Evolutionary conservation across 2,329 filamentous ascomycete genomes (phyloP), one percentile per base, ranked within the genome.

Genomic region (Eurotiales sp.): DNA sequence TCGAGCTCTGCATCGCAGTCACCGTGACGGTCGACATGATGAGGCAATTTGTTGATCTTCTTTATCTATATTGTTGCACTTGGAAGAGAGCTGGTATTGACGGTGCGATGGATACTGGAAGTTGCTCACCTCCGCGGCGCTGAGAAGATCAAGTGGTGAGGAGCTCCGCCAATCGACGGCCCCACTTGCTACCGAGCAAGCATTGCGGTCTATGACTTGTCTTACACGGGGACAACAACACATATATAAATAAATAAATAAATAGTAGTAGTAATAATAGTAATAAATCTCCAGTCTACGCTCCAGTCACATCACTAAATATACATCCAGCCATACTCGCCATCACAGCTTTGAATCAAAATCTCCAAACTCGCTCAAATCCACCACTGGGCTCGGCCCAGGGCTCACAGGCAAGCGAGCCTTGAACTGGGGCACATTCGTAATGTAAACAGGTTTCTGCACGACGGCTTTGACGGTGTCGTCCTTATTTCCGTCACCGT

Each of bases 281-380:
- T 41, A 23, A 8, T 4, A 10, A 4, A 11, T 21, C 3, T 36
- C 3, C n/a, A 36, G 14, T 36, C 15, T 34, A 34, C 15, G 23
- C 25, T 46, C 45, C 39, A 47, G 10, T 23, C 23, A 14, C n/a
- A 30, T 15, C n/a, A 37, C 45, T 48, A 48, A 37, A 48, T 44
- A 23, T 48, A 53, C 51, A 53, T 25, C n/a, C 45, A 10, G 7
- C 29, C 37, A n/a, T n/a, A n/a, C n/a, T n/a, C n/a, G n/a, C n/a
- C n/a, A 34, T 49, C 68, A 92, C 52, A 96, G 77, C 74, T 96
- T 96, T 12, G 88, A 74, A 56, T 88, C 89, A 54, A 85, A 76
- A 54, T 96, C 92, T 66, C 96, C 88, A 69, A 92, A 97, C 63
- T 90, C 87, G 55, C 79, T 86, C 51, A 97, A 69, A 58, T 93